Evolutionary conservation across 768 basidiomycete species (phyloP).

Genomic region (Phanerochaete carnosa): DNA sequence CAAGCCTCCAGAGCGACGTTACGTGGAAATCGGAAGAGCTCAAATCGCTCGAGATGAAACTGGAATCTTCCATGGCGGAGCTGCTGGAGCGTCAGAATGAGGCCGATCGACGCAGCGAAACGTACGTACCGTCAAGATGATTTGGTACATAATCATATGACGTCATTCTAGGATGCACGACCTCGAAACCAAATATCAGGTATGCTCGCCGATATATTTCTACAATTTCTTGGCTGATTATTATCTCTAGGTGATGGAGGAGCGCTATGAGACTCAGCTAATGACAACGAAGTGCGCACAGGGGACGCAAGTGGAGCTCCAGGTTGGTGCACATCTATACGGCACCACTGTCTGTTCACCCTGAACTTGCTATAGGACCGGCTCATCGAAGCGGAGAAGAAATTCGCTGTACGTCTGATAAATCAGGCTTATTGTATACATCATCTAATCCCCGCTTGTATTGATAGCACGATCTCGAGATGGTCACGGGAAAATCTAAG

Average conservation of each 20-base stretch:
- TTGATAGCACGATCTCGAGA: conserved; percentile 28
- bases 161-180: conserved; percentile 13
- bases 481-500: conserved; percentile 31
- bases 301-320: conserved; percentile 51
- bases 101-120: conserved; percentile 7
- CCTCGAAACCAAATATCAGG: conserved; percentile 16
- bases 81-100: conserved; percentile 5
- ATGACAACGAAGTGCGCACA: conserved; percentile 51
- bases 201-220: not conserved
- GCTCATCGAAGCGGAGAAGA: conserved; percentile 31
- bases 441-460: not conserved
- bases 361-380: conserved; percentile 31
- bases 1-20: conserved; percentile 1
- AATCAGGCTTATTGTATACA: not conserved
- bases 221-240: not conserved
- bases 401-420: conserved; percentile 31
- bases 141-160: not conserved
- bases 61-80: not conserved
- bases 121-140: conserved; percentile 3
- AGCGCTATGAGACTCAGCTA: conserved; percentile 57
- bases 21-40: not conserved
- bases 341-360: not conserved
- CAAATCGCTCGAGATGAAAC: not conserved
- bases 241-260: conserved; percentile 43
- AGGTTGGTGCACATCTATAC: conserved; percentile 27